Base-by-base conservation (phyloP, 2,329 filamentous ascomycete genomes). In the Colletotrichum plurivorum region DNA sequence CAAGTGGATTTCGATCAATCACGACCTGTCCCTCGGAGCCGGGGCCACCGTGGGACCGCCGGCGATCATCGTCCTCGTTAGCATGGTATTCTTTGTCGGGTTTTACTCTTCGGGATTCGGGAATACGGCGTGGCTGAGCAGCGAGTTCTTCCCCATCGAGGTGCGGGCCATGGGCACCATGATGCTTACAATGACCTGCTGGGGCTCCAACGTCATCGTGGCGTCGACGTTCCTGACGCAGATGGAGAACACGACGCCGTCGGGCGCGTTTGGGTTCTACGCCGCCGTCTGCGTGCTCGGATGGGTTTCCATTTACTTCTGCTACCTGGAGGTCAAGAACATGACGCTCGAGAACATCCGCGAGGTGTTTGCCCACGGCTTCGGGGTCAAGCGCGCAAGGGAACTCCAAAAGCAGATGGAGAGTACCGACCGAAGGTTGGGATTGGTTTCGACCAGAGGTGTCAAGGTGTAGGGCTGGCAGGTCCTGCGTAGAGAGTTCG, bases 281-380 rank as follows among this genome's bases (percentile, higher is more conserved):
- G 82, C 84, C 1, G 83, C 77, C 0, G 10, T 36, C 8, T 36
- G 31, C 31, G 31, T 36, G 31, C 31, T 36, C 31, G 31, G 31
- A 36, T 36, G 31, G 31, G 31, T 36, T 36, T 36, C 7, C 31
- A 4, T 10, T 10, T 36, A 36, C 31, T 36, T 36, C 76, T 86
- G 78, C 71, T 88, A 87, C 71, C 85, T 85, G 0, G 84, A 88
- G 70, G 85, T 86, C 2, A 86, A 87, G 71, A 85, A 86, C 12
- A 84, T 88, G 80, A 83, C 85, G 18, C 76, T 88, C 3, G 87
- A 89, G 72, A 84, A 85, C 54, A 82, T 88, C n/a, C 78, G 83
- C 39, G 82, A 85, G 57, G 79, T 87, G 6, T 88, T 88, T 71
- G 74, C 80, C 51, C 78, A 84, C 53, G 83, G 83, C 0, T 86